These are phyloP conservation scores for Trapa incisa DNA, from an alignment of 345 rosid genomes.

Conservation along the genomic window DNA sequence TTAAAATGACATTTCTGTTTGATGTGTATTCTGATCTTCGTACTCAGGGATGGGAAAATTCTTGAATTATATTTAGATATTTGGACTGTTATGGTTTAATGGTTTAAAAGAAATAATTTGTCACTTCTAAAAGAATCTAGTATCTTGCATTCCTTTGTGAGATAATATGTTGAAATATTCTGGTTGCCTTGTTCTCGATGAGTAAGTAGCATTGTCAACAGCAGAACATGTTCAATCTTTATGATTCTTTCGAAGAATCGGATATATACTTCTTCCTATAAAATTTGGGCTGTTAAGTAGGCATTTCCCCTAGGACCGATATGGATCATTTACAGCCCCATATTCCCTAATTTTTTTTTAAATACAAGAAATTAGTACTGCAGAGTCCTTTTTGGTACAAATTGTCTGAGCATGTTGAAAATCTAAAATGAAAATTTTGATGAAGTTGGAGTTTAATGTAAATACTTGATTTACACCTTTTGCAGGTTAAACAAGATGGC, in stretches of 20 bases:
- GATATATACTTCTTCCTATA: not conserved
- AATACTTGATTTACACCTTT: constrained; percentile 7
- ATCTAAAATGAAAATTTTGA: not conserved
- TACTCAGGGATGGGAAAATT: not conserved
- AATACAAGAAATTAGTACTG: not conserved
- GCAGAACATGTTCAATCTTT: not conserved
- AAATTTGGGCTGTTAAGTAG: not conserved
- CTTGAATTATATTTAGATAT: not conserved
- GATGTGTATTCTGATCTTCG: not conserved
- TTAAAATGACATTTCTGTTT: constrained; percentile 1
- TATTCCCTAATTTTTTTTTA: not conserved
- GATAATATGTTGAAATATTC: constrained; percentile 2
- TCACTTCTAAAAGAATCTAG: not conserved
- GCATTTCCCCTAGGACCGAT: not conserved
- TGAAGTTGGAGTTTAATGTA: no score
- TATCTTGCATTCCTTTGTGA: not conserved
- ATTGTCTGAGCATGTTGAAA: not conserved
- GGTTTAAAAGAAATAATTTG: not conserved
- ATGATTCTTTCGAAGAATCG: not conserved
- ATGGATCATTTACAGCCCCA: not conserved
- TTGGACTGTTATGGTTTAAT: not conserved
- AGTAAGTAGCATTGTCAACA: not conserved
- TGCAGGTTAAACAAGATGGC: constrained; percentile 88
- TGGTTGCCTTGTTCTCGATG: not conserved
- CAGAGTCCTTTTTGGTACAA: not conserved